Base-by-base conservation (phyloP, 768 basidiomycete species). In the Tricholoma flavovirens region DNA sequence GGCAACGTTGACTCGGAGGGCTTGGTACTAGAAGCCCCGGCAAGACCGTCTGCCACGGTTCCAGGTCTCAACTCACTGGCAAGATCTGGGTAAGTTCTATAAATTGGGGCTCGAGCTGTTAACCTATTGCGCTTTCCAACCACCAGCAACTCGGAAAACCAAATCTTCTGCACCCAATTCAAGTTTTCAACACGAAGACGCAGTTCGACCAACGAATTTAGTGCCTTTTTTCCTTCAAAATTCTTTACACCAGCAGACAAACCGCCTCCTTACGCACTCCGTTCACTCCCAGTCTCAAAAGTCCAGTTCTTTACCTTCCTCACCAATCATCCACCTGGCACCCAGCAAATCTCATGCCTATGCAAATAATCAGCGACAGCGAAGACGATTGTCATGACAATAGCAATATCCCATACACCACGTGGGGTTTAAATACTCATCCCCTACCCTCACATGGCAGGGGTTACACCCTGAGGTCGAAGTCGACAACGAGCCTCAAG, bases 301-400 rank as follows among this genome's bases (percentile, higher is more conserved):
- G 58, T 63, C 65, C 9, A 59, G 52, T 7, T 69, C 68, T 9
- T 62, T 65, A 2, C 64, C 70, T 3, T 57, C 38, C 17, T 40
- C 38, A 6, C 38, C 38, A 12, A 19, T 65, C n/a, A n/a, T 35
- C 32, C 50, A 17, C 11, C 32, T 12, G 4, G 14, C 15, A n/a
- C 15, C 35, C 35, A 15, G 14, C 4, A 36, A 4, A 12, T 5
- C 35, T 14, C 35, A 36, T 36, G 55, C 49, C 60, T 53, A 66
- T 57, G 59, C 71, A 42, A 69, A 70, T 64, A 12, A 49, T 21
- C 14, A 62, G 63, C 21, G 61, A 60, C 30, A 64, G 60, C 48
- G 74, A 75, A 30, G 67, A 67, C 26, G 65, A 71, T 51, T 43
- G 51, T 26, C 69, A 72, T 24, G 69, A 71, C 46, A 66, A 74